Evolutionary conservation across 2,329 filamentous ascomycete species (phyloP).

Genomic region (Cladophialophora bantiana): DNA sequence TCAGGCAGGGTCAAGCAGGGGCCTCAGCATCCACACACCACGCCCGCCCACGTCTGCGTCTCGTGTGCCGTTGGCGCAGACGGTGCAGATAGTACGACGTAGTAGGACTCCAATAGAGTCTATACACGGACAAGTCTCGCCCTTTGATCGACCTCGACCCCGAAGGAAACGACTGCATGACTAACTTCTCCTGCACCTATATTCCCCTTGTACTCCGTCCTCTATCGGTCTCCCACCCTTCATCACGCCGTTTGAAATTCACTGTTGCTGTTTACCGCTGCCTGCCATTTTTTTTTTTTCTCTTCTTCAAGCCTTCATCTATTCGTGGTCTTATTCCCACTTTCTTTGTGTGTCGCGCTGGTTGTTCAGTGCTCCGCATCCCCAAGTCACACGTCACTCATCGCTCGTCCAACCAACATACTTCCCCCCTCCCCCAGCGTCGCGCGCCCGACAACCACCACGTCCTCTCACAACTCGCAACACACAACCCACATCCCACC

Average conservation of each 20-base stretch:
- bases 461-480: conserved; percentile 7
- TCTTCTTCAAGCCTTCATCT: not conserved
- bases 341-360: conserved; percentile 11
- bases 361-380: conserved; percentile 2
- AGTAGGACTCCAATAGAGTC: not conserved
- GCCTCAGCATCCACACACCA: not conserved
- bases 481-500: conserved; percentile 19
- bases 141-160: not conserved
- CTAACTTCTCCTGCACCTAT: conserved; percentile 12
- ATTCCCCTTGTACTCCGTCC: not conserved
- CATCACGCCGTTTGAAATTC: not conserved
- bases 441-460: conserved; percentile 18
- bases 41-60: not conserved
- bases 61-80: not conserved
- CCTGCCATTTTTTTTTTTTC: conserved; percentile 3
- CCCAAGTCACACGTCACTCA: conserved; percentile 23
- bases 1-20: not conserved
- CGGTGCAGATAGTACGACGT: too few species aligned
- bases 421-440: conserved; percentile 1
- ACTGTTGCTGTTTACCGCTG: not conserved
- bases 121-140: conserved; percentile 3
- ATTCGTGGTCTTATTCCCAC: too few species aligned
- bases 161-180: conserved; percentile 14
- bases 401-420: conserved; percentile 16
- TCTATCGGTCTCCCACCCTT: not conserved